A percentile compares a stretch with the other conserved stretches of the same genome.
Conservation (phyloP, 2,329 filamentous ascomycete genomes). For the Hymenoscyphus occultus region DNA sequence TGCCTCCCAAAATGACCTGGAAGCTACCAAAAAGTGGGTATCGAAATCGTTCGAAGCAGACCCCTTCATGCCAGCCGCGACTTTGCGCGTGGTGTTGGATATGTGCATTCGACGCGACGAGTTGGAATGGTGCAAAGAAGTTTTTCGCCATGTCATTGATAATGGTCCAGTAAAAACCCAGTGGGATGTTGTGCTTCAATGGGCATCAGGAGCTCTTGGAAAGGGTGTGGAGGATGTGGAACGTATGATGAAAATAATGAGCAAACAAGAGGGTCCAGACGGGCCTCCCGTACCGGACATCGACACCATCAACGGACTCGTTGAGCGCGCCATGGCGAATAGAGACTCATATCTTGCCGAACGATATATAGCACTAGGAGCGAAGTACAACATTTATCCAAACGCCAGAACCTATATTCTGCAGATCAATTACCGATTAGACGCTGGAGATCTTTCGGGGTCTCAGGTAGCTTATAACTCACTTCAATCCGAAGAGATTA, state of each 20-base stretch:
- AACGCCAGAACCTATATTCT: slow-evolving; percentile 70
- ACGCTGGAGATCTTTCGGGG: slow-evolving; percentile 67
- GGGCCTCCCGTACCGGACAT: slow-evolving; percentile 57
- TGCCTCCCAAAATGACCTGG: slow-evolving; percentile 52
- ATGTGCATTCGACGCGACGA: slow-evolving; percentile 60
- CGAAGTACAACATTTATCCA: slow-evolving; percentile 61
- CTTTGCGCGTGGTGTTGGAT: slow-evolving; percentile 55
- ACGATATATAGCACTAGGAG: slow-evolving; percentile 65
- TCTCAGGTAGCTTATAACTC: slow-evolving; percentile 64
- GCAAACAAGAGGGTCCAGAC: slow-evolving; percentile 46
- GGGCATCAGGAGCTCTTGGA: slow-evolving; percentile 67
- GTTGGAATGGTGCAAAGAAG: slow-evolving; percentile 56
- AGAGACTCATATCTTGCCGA: slow-evolving; percentile 71
- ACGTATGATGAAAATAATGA: slow-evolving; percentile 69
- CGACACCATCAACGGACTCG: slow-evolving; percentile 71
- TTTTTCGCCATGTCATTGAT: slow-evolving; percentile 51
- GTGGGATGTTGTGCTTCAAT: slow-evolving; percentile 73
- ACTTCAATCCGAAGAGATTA: slow-evolving; percentile 53
- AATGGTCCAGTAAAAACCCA: slow-evolving; percentile 49
- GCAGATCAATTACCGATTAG: slow-evolving; percentile 73
- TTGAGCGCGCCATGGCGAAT: slow-evolving; percentile 68
- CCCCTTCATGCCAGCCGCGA: slow-evolving; percentile 36
- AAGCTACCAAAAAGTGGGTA: slow-evolving; percentile 68
- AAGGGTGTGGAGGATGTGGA: slow-evolving; percentile 70
- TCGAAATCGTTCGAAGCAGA: slow-evolving; percentile 40